Evolutionary conservation across 129 eudicot species (phyloP).

Genomic region (Kitagawia praeruptora): DNA sequence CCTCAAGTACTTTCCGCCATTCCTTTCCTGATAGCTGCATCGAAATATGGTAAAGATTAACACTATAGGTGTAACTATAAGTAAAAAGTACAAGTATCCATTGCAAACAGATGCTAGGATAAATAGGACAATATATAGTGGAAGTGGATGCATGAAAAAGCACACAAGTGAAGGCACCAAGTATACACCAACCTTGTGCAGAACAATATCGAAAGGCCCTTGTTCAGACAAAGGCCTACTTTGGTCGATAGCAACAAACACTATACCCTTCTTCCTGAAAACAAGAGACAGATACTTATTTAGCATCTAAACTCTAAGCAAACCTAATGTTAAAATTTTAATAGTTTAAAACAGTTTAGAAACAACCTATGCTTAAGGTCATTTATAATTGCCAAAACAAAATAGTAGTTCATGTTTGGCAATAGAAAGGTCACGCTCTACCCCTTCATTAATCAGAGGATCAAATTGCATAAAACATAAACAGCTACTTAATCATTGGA

Average conservation of each 20-base stretch:
- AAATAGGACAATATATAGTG: neutral
- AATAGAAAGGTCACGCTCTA: neutral
- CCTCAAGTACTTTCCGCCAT: conserved; percentile 92
- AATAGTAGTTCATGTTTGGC: neutral
- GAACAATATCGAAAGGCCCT: conserved; percentile 91
- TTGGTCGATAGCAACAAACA: conserved; percentile 86
- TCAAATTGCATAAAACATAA: too few species aligned
- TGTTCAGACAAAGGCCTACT: conserved; percentile 82
- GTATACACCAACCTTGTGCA: conserved; percentile 66
- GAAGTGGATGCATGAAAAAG: neutral
- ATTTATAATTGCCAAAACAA: neutral
- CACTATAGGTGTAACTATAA: neutral
- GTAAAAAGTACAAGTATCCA: neutral
- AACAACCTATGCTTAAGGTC: neutral
- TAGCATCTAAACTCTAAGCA: neutral
- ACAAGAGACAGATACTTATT: conserved; percentile 2
- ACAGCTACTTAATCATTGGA: too few species aligned
- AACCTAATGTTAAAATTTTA: neutral
- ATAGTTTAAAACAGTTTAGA: neutral
- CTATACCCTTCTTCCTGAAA: conserved; percentile 88
- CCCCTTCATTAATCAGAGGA: neutral
- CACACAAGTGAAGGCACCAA: neutral
- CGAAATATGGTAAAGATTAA: neutral
- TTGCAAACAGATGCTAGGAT: neutral
- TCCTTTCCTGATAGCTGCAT: conserved; percentile 81